These are phyloP conservation scores for Tuber melanosporum DNA, from an alignment of 495 filamentous ascomycete species.

Conservation along the genomic window DNA sequence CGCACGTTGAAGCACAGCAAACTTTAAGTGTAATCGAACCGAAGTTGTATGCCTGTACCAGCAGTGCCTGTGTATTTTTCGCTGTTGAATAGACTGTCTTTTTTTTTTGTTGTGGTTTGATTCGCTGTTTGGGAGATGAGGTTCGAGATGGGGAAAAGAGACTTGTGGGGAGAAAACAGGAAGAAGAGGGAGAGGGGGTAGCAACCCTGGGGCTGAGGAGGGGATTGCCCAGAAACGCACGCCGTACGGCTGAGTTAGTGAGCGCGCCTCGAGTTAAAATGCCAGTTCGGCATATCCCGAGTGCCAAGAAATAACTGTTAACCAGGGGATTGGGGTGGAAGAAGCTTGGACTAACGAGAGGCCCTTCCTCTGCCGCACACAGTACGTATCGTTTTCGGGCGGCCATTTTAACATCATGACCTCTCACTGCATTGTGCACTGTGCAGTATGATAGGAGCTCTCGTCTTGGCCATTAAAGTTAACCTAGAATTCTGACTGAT, in stretches of 20 bases:
- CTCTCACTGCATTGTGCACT: neutral
- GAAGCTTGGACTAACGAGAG: neutral
- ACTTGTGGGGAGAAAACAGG: neutral
- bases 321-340: neutral
- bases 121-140: neutral
- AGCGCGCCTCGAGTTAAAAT: neutral
- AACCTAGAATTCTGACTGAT: neutral
- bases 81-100: neutral
- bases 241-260: neutral
- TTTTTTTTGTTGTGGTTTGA: neutral
- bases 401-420: neutral
- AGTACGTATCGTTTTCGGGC: neutral
- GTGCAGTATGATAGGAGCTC: neutral
- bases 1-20: neutral
- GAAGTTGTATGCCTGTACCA: neutral
- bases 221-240: neutral
- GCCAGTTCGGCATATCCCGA: constrained; percentile 24
- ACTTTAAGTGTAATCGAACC: neutral
- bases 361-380: neutral
- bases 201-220: neutral
- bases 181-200: neutral
- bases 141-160: neutral
- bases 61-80: neutral
- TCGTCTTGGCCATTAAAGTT: neutral
- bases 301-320: constrained; percentile 13